Evolutionary conservation across 2,329 filamentous ascomycete genomes (phyloP).

Genomic region (Acrodontium crateriforme): DNA sequence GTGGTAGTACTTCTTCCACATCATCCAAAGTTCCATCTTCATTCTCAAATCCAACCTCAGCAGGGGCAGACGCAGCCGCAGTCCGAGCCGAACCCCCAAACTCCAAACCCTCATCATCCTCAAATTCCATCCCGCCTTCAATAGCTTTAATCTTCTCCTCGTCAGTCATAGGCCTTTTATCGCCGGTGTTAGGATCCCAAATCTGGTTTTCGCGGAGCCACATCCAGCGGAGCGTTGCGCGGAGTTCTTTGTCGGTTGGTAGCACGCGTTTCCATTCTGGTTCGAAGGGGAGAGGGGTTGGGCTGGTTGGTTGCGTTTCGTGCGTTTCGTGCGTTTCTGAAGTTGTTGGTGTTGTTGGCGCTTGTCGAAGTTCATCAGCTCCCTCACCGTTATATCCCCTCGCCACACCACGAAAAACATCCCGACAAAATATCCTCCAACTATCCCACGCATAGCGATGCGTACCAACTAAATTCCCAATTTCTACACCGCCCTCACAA

Average conservation of each 20-base stretch:
- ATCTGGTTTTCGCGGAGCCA: conserved; percentile 78
- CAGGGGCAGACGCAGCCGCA: no score
- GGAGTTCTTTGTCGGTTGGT: conserved; percentile 76
- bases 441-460: conserved; percentile 76
- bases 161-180: conserved; percentile 39
- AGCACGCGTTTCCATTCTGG: conserved; percentile 85
- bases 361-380: conserved; percentile 17
- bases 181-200: conserved; percentile 63
- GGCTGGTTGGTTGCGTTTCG: no score
- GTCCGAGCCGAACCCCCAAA: no score
- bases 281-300: conserved; percentile 40
- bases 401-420: conserved; percentile 54
- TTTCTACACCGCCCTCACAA: conserved; percentile 56
- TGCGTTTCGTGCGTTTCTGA: background rate
- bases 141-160: conserved; percentile 44
- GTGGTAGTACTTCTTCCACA: no score
- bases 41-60: no score
- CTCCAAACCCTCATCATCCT: conserved; percentile 15
- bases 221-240: conserved; percentile 77
- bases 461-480: conserved; percentile 65
- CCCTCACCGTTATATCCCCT: conserved; percentile 51
- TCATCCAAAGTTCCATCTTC: no score
- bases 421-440: conserved; percentile 88
- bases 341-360: conserved; percentile 14
- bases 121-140: conserved; percentile 38